These are phyloP conservation scores for Trypanosoma conorhini DNA, from an alignment of 208 protist species.

Conservation along the genomic window DNA sequence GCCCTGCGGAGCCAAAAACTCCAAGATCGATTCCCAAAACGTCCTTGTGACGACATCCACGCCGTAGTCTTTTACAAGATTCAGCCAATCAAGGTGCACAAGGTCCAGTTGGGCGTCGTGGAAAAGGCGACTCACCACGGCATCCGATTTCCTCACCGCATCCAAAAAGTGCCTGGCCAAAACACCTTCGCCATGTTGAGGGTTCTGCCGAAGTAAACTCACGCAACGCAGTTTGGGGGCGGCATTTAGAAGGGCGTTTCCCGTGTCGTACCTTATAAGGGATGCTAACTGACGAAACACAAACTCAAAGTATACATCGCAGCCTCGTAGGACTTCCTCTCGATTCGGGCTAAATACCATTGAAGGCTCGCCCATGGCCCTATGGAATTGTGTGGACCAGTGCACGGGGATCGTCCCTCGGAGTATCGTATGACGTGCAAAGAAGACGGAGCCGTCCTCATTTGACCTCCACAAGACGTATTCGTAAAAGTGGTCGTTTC, in stretches of 20 bases:
- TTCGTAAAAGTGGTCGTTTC: constrained; percentile 90
- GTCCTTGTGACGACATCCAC: constrained; percentile 60
- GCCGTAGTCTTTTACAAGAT: constrained; percentile 52
- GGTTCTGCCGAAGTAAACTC: constrained; percentile 73
- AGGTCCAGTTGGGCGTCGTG: constrained; percentile 59
- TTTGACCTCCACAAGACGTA: constrained; percentile 74
- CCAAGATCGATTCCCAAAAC: constrained; percentile 66
- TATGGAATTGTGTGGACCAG: constrained; percentile 75
- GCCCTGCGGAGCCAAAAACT: constrained; percentile 47
- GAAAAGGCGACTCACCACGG: constrained; percentile 38
- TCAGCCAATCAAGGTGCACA: constrained; percentile 85
- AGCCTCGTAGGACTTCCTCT: constrained; percentile 58
- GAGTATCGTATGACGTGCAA: constrained; percentile 70
- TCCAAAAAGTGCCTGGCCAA: constrained; percentile 70
- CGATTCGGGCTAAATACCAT: constrained; percentile 84
- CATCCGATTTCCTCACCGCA: constrained; percentile 48
- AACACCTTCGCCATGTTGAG: constrained; percentile 60
- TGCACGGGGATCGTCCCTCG: constrained; percentile 85
- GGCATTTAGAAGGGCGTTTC: constrained; percentile 13
- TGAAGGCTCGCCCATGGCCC: constrained; percentile 65
- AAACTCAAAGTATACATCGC: constrained; percentile 64
- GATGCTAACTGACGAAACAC: constrained; percentile 50
- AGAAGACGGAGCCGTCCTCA: constrained; percentile 43
- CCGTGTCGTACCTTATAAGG: constrained; percentile 60
- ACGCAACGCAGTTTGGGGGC: constrained; percentile 76